Evolutionary conservation across 164 flowering plant genomes (phyloP).

Genomic region (Magnolia officinalis): DNA sequence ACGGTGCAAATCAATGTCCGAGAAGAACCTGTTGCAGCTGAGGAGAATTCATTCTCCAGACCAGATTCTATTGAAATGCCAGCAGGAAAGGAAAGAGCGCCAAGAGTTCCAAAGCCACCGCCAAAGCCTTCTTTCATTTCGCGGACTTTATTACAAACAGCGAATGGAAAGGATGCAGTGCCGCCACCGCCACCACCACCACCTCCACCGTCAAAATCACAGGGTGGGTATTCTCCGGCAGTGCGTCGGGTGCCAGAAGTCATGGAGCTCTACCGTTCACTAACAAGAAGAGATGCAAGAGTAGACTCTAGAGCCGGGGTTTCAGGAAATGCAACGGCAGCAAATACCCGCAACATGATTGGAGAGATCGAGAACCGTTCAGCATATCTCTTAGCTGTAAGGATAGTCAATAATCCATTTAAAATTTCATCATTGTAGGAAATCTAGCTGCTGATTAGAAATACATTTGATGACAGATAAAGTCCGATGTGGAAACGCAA

Average conservation of each 20-base stretch:
- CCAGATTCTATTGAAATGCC: slow-evolving; percentile 18
- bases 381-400: slow-evolving; percentile 60
- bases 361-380: slow-evolving; percentile 88
- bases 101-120: slow-evolving; percentile 34
- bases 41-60: slow-evolving; percentile 5
- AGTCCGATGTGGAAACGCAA: slow-evolving; percentile 57
- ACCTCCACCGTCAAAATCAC: slow-evolving; percentile 41
- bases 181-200: slow-evolving; percentile 35
- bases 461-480: slow-evolving; percentile 21
- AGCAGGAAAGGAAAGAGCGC: slow-evolving; percentile 18
- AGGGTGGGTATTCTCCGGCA: slow-evolving; percentile 25
- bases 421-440: neutral
- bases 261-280: slow-evolving; percentile 59
- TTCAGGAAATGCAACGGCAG: slow-evolving; percentile 18
- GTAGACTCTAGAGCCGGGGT: slow-evolving; percentile 30
- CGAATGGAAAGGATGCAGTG: slow-evolving; percentile 16
- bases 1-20: slow-evolving; percentile 7
- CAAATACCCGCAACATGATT: slow-evolving; percentile 59
- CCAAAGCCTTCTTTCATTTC: slow-evolving; percentile 27
- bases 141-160: slow-evolving; percentile 13
- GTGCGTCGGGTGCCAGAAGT: slow-evolving; percentile 71
- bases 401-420: slow-evolving; percentile 12
- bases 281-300: slow-evolving; percentile 45
- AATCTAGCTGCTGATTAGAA: neutral
- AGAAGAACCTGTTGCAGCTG: slow-evolving; percentile 15